Evolutionary conservation across 1,139 yeast genomes (phyloP).

Genomic region (Kodamaea ohmeri): DNA sequence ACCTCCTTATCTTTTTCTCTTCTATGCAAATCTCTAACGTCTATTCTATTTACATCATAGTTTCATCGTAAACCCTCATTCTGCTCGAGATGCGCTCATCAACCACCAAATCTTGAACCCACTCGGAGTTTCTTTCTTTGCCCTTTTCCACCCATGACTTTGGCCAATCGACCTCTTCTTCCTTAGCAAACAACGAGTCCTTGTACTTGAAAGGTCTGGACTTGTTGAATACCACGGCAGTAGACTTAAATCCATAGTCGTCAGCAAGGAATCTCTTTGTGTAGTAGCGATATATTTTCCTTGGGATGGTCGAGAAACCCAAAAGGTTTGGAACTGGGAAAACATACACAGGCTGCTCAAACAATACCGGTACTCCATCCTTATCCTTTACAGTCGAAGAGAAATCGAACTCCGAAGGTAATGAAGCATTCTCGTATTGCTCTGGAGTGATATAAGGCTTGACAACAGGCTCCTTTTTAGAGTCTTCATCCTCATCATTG

Average conservation of each 20-base stretch:
- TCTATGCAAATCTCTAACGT: neutral
- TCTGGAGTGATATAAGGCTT: conserved; percentile 60
- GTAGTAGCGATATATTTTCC: conserved; percentile 75
- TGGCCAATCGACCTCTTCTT: conserved; percentile 93
- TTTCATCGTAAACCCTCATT: conserved; percentile 51
- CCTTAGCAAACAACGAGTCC: conserved; percentile 55
- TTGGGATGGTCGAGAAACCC: conserved; percentile 78
- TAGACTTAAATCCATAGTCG: conserved; percentile 60
- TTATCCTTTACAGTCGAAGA: conserved; percentile 24
- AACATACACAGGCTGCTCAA: conserved; percentile 73
- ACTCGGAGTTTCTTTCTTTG: conserved; percentile 69
- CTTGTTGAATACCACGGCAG: conserved; percentile 55
- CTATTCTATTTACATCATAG: conserved; percentile 5
- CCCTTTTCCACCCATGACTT: conserved; percentile 77
- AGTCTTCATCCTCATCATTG: conserved; percentile 22
- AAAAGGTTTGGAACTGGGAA: conserved; percentile 70
- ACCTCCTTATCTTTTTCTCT: neutral
- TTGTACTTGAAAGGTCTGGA: conserved; percentile 54
- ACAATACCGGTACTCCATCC: conserved; percentile 53
- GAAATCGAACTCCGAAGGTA: conserved; percentile 62
- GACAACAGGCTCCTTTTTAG: conserved; percentile 47
- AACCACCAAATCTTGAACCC: conserved; percentile 74
- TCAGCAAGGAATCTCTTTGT: conserved; percentile 70
- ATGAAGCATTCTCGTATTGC: conserved; percentile 49
- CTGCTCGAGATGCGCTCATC: conserved; percentile 65